phyloP scores from a whole-genome alignment of 148 eudicot species.

The Dianthus caryophyllus region DNA sequence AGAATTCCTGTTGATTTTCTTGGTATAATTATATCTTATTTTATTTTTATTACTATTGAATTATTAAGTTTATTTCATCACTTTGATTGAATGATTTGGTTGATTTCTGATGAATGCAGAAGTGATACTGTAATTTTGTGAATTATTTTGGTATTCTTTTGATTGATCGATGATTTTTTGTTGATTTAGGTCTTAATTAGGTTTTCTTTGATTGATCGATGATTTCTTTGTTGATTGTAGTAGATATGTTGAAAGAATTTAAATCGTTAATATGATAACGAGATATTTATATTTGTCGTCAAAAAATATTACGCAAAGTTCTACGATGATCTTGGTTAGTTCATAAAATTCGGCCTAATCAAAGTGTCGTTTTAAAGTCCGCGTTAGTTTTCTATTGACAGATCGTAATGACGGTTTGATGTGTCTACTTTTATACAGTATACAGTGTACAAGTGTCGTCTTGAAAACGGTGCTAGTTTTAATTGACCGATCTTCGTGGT shows the following conservation, averaged over 20 bases:
- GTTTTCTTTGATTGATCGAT: background rate
- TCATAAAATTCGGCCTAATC: too few species aligned
- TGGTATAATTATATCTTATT: conserved; percentile 26
- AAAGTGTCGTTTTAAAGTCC: too few species aligned
- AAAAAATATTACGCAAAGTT: too few species aligned
- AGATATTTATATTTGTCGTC: too few species aligned
- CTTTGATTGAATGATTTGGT: background rate
- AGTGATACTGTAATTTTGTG: too few species aligned
- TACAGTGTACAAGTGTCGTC: too few species aligned
- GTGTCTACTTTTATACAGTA: too few species aligned
- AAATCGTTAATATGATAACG: too few species aligned
- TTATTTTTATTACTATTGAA: background rate
- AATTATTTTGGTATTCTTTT: background rate
- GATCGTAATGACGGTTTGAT: too few species aligned
- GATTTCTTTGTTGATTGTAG: background rate
- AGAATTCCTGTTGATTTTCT: conserved; percentile 89
- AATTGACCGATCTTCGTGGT: background rate
- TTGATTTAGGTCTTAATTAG: background rate
- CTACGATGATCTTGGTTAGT: too few species aligned
- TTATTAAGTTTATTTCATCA: background rate
- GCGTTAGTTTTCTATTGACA: too few species aligned
- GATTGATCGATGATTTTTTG: background rate
- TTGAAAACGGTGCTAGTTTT: background rate
- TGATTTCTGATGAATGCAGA: too few species aligned
- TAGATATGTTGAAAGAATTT: background rate